Base-by-base conservation (phyloP, 768 basidiomycete genomes). In the Lactifluus pinguis region DNA sequence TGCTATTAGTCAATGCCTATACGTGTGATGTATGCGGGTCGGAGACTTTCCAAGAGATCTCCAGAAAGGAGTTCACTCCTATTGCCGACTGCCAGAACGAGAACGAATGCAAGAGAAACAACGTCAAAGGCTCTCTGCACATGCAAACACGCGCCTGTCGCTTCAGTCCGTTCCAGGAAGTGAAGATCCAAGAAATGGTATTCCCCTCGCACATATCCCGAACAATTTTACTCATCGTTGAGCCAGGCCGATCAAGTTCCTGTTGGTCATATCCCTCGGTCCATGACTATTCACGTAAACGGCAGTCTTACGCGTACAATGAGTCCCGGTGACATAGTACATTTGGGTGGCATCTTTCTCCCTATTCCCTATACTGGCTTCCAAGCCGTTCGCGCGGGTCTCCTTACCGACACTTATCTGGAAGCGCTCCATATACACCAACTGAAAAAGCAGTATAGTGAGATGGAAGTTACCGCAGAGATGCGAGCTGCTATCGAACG, bases 101-200 rank as follows among this genome's bases (percentile, higher is more conserved):
- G 64, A 80, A 83, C 19, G 86, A 88, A 66, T 99, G 97, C 73
- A 80, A 82, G 72, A 86, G 84, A 74, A 94, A 99, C 68, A 81
- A 83, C 13, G 84, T 92, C 54, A 85, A 78, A n/a, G 95, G 95
- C 10, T 87, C 91, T 21, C 75, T 99, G 55, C 92, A 97, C 70
- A 98, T 98, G 95, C 97, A 98, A 74, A 99, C 97, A 6, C 83
- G 97, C 49, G 97, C 97, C 21, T 93, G 92, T 74, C 84, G 95
- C 56, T 99, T 99, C 73, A 90, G 87, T 68, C 95, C 97, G 0
- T 99, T 98, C 79, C 97, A 99, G 71, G 97, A 99, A 73, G 83
- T 97, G 62, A 95, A 95, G 74, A 95, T 99, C 57, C 97, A 99
- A 72, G 97, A 99, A 73, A 95, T 99, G 95, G 94, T 90, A 60